Base-by-base conservation (phyloP, 225 moss, liverwort and hornwort species). In the Anthoceros angustus region DNA sequence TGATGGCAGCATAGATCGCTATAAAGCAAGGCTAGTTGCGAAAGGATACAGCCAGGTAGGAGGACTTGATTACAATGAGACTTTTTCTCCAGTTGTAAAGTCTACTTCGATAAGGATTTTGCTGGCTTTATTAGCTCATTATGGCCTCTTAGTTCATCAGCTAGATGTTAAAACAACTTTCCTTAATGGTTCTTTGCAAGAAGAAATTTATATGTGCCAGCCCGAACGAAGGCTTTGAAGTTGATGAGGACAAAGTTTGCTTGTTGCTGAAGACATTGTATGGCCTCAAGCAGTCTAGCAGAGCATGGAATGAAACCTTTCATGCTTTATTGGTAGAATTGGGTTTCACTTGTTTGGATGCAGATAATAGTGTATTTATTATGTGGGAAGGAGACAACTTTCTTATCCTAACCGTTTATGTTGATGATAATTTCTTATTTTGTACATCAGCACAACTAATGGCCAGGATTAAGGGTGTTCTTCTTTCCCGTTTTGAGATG, bases 251-350 rank as follows among this genome's bases (percentile, higher is more conserved):
- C 25, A 65, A 71, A 5, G 6, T 63, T 10, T 6, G 65, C 11
- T 2, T 3, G 24, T 43, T 71, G 15, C 12, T 71, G 14, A 66
- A 71, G 64, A 66, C 71, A 20, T 25, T 71, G 15, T 71, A 71
- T 43, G 66, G 43, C 26, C n/a, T 71, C 14, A 71, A 71, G 8
- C 0, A 71, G 25, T 63, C 42, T 6, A 48, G 70, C 12, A 0
- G 43, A 2, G 70, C 10, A 5, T 71, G 64, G 70, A 65, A 65
- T 63, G 64, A 65, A 14, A n/a, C 45, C 20, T 43, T 64, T 5
- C 64, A 71, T 21, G 12, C 5, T 11, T 42, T 16, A n/a, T 23
- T 66, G 26, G 0, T 14, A 7, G 16, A 49, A 5, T 43, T 66
- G 46, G 71, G 71, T 10, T 71, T 46, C 60, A 66, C 65, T 38